Percentiles rank a stretch among this genome's conserved stretches.
Conservation (phyloP, 2,329 filamentous ascomycete genomes). For the Xylaria sp. region DNA sequence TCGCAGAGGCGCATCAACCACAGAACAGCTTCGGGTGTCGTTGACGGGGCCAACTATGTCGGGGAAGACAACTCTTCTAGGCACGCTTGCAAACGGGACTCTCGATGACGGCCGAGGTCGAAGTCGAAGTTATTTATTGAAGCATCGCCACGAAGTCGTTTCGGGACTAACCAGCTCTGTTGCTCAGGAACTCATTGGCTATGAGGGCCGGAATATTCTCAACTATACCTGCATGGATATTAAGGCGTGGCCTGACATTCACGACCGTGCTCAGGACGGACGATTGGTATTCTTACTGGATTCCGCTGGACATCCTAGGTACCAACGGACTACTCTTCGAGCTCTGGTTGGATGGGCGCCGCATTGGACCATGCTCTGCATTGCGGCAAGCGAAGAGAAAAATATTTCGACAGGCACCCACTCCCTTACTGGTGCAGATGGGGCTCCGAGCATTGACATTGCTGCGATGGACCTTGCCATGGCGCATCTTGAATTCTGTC, state of each 20-base stretch:
- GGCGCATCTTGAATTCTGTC: conserved; percentile 77
- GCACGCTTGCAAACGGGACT: conserved; percentile 79
- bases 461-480: conserved; percentile 66
- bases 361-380: conserved; percentile 85
- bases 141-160: conserved; percentile 86
- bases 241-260: conserved; percentile 91
- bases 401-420: conserved; percentile 35
- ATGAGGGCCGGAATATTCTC: conserved; percentile 57
- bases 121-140: conserved; percentile 80
- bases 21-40: conserved; percentile 77
- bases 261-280: conserved; percentile 66
- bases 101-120: conserved; percentile 90
- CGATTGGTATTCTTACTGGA: conserved; percentile 85
- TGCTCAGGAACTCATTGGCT: conserved; percentile 88
- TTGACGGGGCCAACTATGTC: conserved; percentile 84
- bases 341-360: conserved; percentile 94
- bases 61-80: conserved; percentile 86
- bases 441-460: conserved; percentile 45
- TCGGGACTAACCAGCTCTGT: conserved; percentile 93
- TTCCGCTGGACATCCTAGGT: conserved; percentile 85
- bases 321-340: conserved; percentile 79
- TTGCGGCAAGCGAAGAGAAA: conserved; percentile 71
- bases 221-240: conserved; percentile 86
- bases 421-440: conserved; percentile 44
- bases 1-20: conserved; percentile 46